These are phyloP conservation scores for Platismatia glauca DNA, from an alignment of 495 filamentous ascomycete species.

Conservation along the genomic window DNA sequence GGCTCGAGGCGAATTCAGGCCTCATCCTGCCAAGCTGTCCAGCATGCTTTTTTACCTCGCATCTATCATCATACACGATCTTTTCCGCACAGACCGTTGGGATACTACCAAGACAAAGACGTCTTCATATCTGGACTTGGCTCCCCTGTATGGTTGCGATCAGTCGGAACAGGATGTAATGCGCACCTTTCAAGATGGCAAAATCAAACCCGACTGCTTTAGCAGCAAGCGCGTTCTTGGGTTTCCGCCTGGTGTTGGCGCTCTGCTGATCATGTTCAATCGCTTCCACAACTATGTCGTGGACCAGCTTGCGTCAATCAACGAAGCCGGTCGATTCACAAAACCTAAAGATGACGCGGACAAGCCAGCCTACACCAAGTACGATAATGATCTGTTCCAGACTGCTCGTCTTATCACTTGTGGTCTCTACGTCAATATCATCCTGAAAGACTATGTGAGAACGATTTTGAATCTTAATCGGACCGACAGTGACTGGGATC, in stretches of 20 bases:
- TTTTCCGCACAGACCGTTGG: slow-evolving; percentile 52
- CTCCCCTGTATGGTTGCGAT: slow-evolving; percentile 79
- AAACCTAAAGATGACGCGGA: slow-evolving; percentile 35
- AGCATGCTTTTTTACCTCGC: slow-evolving; percentile 86
- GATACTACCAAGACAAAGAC: slow-evolving; percentile 56
- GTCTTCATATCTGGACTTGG: slow-evolving; percentile 77
- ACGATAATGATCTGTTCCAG: slow-evolving; percentile 72
- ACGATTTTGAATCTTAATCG: slow-evolving; percentile 70
- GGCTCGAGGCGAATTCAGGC: slow-evolving; percentile 50
- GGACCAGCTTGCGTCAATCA: slow-evolving; percentile 50
- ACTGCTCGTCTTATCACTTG: slow-evolving; percentile 63
- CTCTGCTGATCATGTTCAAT: slow-evolving; percentile 64
- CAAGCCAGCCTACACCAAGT: slow-evolving; percentile 48
- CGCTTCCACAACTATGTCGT: slow-evolving; percentile 71
- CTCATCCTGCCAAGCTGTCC: slow-evolving; percentile 72
- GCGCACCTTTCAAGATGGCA: slow-evolving; percentile 72
- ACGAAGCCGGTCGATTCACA: slow-evolving; percentile 49
- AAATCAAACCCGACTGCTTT: slow-evolving; percentile 75
- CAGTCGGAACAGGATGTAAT: slow-evolving; percentile 64
- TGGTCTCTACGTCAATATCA: slow-evolving; percentile 69
- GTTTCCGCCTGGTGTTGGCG: slow-evolving; percentile 78
- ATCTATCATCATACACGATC: slow-evolving; percentile 78
- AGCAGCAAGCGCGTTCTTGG: slow-evolving; percentile 66
- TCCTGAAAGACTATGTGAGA: slow-evolving; percentile 72
- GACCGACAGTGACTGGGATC: slow-evolving; percentile 60